Conservation (phyloP, 116 monocot genomes). For the Trichopus zeylanicus region DNA sequence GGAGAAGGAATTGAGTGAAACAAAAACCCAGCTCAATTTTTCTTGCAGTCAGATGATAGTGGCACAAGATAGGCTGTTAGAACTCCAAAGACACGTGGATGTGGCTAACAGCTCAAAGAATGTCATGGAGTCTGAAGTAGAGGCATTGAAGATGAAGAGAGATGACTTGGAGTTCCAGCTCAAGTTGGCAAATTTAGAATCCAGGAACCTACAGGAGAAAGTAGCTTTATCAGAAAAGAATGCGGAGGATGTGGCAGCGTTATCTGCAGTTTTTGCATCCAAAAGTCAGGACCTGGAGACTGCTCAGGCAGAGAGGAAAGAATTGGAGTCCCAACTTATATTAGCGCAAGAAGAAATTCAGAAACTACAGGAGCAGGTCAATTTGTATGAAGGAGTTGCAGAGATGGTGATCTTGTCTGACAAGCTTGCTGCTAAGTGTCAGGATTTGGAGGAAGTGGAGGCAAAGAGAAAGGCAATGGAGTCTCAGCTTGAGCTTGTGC, state of each 20-base stretch:
- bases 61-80: slow-evolving; percentile 21
- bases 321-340: slow-evolving; percentile 30
- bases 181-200: slow-evolving; percentile 26
- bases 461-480: slow-evolving; percentile 7
- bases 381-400: slow-evolving; percentile 12
- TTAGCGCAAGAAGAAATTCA: slow-evolving; percentile 14
- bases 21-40: slow-evolving; percentile 17
- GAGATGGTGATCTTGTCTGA: not conserved
- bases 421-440: slow-evolving; percentile 7
- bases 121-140: slow-evolving; percentile 10
- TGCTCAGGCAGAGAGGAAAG: slow-evolving; percentile 5
- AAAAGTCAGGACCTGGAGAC: too few relatives aligned
- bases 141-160: slow-evolving; percentile 11
- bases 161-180: slow-evolving; percentile 27
- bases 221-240: slow-evolving; percentile 10
- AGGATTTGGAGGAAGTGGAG: slow-evolving; percentile 3
- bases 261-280: slow-evolving; percentile 8
- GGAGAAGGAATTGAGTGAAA: slow-evolving; percentile 20
- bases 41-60: slow-evolving; percentile 15
- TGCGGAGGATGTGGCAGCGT: slow-evolving; percentile 7
- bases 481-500: slow-evolving; percentile 15
- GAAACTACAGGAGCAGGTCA: slow-evolving; percentile 19
- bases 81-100: slow-evolving; percentile 32
- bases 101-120: slow-evolving; percentile 23
- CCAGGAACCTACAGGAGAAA: slow-evolving; percentile 11